Evolutionary conservation across 176 grass and related monocot genomes (phyloP), one percentile per base, ranked within the genome.

Genomic region (Zizania latifolia): DNA sequence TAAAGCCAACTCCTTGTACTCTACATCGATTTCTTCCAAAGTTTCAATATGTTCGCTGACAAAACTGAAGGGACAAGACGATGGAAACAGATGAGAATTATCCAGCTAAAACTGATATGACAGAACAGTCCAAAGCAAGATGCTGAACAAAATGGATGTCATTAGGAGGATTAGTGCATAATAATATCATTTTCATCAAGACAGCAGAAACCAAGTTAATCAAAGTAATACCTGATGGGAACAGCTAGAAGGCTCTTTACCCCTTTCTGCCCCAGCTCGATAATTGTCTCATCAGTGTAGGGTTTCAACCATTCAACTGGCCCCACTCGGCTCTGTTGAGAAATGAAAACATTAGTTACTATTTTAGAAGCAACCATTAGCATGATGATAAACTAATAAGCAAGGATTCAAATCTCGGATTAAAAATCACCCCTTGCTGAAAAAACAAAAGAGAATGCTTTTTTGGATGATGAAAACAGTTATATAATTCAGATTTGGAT

Each of bases 31-130:
- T 88, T 99, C 95, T 87, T 99, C 95, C 59, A 99, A 86, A 36
- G 95, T 99, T 87, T 99, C 95, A 79, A 99, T 99, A 83, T 99
- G 95, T 82, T 99, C 95, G 4, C 95, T 99, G 63, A 99, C 95
- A 82, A 99, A 99, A 72, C 95, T 99, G 84, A 67, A 92, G 44
- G 83, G 34, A 62, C 71, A 74, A 58, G 15, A 71, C 15, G 4
- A 81, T 31, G 57, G 77, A 10, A 59, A 46, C 50, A 77, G 4
- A 56, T 33, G 8, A 81, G 43, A 36, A 73, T 72, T 76, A 27
- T 33, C 2, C 12, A 21, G 66, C 31, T 11, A 44, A 33, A 70
- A 56, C 61, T 41, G 3, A 23, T 3, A 4, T 8, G 15, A 29
- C 4, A 40, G 17, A 13, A 54, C 62, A 56, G 48, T 53, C 2